Base-by-base conservation (phyloP, 176 grass and related monocot species). In the Themeda triandra region DNA sequence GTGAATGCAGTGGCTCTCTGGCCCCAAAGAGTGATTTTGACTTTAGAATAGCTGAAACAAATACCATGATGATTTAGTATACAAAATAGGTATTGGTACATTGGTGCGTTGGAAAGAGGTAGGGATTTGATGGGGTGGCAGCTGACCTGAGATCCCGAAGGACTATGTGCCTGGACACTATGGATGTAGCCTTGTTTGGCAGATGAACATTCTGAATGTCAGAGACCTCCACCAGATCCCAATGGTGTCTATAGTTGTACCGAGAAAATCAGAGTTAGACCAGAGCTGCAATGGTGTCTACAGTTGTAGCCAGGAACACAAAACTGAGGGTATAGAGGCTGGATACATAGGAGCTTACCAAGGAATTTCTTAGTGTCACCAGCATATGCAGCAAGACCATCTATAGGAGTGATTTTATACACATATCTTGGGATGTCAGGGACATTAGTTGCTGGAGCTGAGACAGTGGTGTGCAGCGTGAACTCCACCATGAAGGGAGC, bases 191-290 rank as follows among this genome's bases (percentile, higher is more conserved):
- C 15, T 9, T 58, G 8, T n/a, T n/a, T 0, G 19, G 19, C 17
- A 58, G 21, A 1, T 4, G 21, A 0, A n/a, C 7, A 9, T 0
- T 9, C 0, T 58, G 7, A 0, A 1, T 1, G 0, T 58, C 53
- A 1, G 53, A 58, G 0, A n/a, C 21, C 2, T n/a, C 53, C 21
- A 58, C 53, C 19, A n/a, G 21, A 6, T 3, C 0, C 53, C 53
- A 58, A 58, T 58, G 2, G 21, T n/a, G n/a, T 58, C 51, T 56
- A n/a, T n/a, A n/a, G n/a, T n/a, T n/a, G n/a, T n/a, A n/a, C n/a
- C n/a, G n/a, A n/a, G n/a, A n/a, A n/a, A n/a, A n/a, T n/a, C n/a
- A n/a, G n/a, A n/a, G n/a, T n/a, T n/a, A 39, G 37, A 39, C 7
- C 8, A 39, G n/a, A 39, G 1, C 37, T 39, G 37, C 3, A 39